Evolutionary conservation across 1,139 yeast genomes (phyloP), one percentile per base, ranked within the genome.

Genomic region (Suhomyces wounanorum): DNA sequence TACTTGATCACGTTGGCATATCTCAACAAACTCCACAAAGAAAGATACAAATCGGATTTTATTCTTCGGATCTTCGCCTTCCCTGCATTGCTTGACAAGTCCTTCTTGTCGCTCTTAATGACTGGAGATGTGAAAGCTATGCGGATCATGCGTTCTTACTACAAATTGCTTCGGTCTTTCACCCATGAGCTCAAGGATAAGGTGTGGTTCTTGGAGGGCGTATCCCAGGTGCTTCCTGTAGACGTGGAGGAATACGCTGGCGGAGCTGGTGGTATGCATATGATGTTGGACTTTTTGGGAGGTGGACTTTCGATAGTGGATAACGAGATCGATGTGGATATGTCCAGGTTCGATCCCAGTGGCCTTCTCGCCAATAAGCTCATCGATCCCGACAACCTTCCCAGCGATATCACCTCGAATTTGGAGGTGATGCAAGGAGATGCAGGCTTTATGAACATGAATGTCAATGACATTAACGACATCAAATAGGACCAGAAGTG

Each of bases 131-230:
- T 84, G 43, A 83, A 86, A 54, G 95, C 97, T 6, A 89, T 89
- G 90, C 75, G 95, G 57, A 89, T 92, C 55, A 89, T 92, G 88
- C 77, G 95, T 59, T 86, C 89, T 45, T 92, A 91, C 71, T 92
- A 91, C 70, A 85, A 88, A 55, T 72, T 92, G 51, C 78, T 92
- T 47, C 75, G 96, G 55, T 82, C 87, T 8, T 92, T 87, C 67
- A 89, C 96, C 0, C 82, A 86, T 21, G 96, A 89, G 61, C 86
- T 88, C 87, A 89, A 87, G 64, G 95, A 90, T 60, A 82, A 83
- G 59, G 96, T 91, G 14, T 92, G 98, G 98, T 92, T 92, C 60
- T 75, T 92, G 56, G 96, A 91, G 67, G 97, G 97, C 1, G 96
- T 92, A 2, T 82, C 95, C 5, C 84, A 84, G 53, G 96, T 90